A percentile compares a stretch with the other conserved stretches of the same genome.
These are phyloP conservation scores for Podila verticillata DNA, from an alignment of 192 early-diverging fungal species.

Conservation along the genomic window DNA sequence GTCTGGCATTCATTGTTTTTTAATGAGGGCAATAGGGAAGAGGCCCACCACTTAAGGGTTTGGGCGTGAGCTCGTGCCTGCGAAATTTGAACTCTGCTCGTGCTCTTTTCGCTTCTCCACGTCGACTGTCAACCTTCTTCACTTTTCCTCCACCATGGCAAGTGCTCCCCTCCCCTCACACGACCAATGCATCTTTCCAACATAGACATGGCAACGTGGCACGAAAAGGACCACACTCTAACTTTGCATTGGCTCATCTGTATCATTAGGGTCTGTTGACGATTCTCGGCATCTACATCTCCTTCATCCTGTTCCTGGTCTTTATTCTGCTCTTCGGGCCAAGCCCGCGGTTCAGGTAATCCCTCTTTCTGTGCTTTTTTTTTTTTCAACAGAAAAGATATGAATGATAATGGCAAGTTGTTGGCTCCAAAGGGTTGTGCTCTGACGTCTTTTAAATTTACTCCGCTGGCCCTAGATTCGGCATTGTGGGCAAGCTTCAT, in stretches of 20 bases:
- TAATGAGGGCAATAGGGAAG: no score
- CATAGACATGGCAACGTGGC: no score
- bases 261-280: slow-evolving; percentile 27
- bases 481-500: slow-evolving; percentile 43
- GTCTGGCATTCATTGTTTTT: no score
- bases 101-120: no score
- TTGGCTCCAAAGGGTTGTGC: no score
- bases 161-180: neutral
- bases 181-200: no score
- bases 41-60: no score
- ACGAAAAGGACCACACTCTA: neutral
- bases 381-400: no score
- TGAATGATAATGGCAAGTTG: neutral
- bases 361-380: neutral
- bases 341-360: slow-evolving; percentile 43
- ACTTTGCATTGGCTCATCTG: neutral
- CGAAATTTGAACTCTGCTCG: no score
- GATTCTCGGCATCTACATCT: slow-evolving; percentile 46
- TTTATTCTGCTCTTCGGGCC: slow-evolving; percentile 47
- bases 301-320: slow-evolving; percentile 45
- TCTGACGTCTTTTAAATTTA: neutral
- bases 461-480: slow-evolving; percentile 6
- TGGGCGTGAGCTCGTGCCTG: no score
- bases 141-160: neutral
- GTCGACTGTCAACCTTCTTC: no score